phyloP scores from a whole-genome alignment of 2,329 filamentous ascomycete genomes.

The Cordyceps tenuipes region DNA sequence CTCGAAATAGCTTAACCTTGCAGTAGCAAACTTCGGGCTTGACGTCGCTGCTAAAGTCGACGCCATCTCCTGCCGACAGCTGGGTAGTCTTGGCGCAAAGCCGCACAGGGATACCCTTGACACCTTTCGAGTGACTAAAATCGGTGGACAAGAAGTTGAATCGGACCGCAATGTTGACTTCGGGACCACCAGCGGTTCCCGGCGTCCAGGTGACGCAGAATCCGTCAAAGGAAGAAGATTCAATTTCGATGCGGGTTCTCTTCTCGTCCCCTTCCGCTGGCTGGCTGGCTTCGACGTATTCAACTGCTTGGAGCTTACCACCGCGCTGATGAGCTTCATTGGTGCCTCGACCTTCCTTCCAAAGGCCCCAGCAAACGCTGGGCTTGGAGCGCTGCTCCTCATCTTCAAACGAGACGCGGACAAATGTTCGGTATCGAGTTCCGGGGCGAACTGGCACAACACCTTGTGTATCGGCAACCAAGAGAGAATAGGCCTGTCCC shows the following conservation, averaged over 20 bases:
- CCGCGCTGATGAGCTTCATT: conserved; percentile 92
- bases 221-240: conserved; percentile 80
- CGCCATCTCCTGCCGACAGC: conserved; percentile 38
- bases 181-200: conserved; percentile 55
- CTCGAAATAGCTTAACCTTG: conserved; percentile 94
- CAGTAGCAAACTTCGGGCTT: conserved; percentile 76
- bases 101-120: conserved; percentile 92
- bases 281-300: conserved; percentile 69
- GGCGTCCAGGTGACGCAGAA: conserved; percentile 89
- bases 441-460: conserved; percentile 49
- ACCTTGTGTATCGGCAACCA: conserved; percentile 69
- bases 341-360: conserved; percentile 94
- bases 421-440: conserved; percentile 75
- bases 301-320: conserved; percentile 86
- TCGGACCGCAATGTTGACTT: conserved; percentile 81
- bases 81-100: conserved; percentile 84
- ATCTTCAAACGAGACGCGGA: conserved; percentile 96
- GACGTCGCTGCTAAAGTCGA: conserved; percentile 36
- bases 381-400: conserved; percentile 84
- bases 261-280: conserved; percentile 55
- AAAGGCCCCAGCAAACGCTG: conserved; percentile 73
- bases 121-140: conserved; percentile 97
- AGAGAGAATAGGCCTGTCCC: conserved; percentile 85
- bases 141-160: conserved; percentile 99
- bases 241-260: conserved; percentile 60